Evolutionary conservation across 139 green algal species (phyloP).

Genomic region (Micractinium conductrix): DNA sequence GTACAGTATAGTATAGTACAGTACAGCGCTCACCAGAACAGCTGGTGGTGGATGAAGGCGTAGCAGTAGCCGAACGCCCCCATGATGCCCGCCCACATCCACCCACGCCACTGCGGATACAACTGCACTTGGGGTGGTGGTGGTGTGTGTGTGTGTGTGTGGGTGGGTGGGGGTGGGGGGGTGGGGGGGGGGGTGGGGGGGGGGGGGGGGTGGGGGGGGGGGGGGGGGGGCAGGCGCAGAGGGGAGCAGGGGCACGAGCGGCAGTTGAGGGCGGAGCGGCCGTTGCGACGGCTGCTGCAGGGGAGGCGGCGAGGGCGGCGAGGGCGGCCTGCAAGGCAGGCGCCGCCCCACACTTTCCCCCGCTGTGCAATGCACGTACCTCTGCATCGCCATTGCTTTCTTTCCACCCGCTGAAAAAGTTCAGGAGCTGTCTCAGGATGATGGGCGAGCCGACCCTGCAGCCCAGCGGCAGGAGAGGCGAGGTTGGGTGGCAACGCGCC

Average conservation of each 20-base stretch:
- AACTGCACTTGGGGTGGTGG: not conserved
- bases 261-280: too few relatives aligned
- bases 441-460: slow-evolving; percentile 72
- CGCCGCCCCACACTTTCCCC: not conserved
- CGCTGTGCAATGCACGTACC: not conserved
- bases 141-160: not conserved
- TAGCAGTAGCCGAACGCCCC: slow-evolving; percentile 57
- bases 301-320: too few relatives aligned
- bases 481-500: not conserved
- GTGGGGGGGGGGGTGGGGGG: not conserved
- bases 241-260: too few relatives aligned
- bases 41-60: slow-evolving; percentile 78
- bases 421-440: slow-evolving; percentile 74
- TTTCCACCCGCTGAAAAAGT: slow-evolving; percentile 61
- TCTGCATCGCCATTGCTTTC: slow-evolving; percentile 13
- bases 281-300: too few relatives aligned
- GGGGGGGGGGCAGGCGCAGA: too few relatives aligned
- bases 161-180: not conserved
- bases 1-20: not conserved
- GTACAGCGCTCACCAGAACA: slow-evolving; percentile 18
- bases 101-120: slow-evolving; percentile 62
- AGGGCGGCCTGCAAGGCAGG: not conserved
- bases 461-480: not conserved
- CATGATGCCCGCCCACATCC: slow-evolving; percentile 72
- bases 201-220: not conserved